Base-by-base conservation (phyloP, 2,329 filamentous ascomycete genomes). In the Aspergillus ruber region DNA sequence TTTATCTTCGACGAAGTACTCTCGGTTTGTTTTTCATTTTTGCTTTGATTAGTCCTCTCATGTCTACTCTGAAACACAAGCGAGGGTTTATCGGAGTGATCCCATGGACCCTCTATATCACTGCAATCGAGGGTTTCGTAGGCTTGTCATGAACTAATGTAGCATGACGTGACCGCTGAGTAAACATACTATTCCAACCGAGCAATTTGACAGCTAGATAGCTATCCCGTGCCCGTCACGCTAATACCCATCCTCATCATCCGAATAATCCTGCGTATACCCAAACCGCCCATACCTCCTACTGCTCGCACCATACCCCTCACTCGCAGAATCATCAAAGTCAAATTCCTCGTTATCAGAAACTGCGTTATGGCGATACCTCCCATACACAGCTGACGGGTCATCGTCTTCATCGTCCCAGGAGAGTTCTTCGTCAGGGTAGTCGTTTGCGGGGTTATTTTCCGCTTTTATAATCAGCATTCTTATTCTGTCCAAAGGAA, bases 401-500 rank as follows among this genome's bases (percentile, higher is more conserved):
- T 70, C 65, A 40, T 70, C 69, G 42, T 65, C 68, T 42, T 76
- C 72, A 42, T 76, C 73, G n/a, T 71, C 69, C 36, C 69, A 71
- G 4, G 68, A 70, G 27, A 74, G 60, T 44, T 76, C 74, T 49
- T 76, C 74, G 47, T 76, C 74, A 0, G 74, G 74, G 53, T 76
- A 76, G 51, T 76, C 74, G 55, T 76, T 76, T 42, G 70, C 70
- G 21, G 73, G 73, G 52, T 74, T 71, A 49, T 75, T 72, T 53
- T 76, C 74, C 27, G 74, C 74, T 75, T 49, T 47, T 32, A 42
- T 38, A n/a, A 43, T 47, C 52, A 51, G 45, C 42, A 39, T 15
- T 39, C n/a, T n/a, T n/a, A n/a, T n/a, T n/a, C n/a, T n/a, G n/a
- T n/a, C n/a, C n/a, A n/a, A n/a, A n/a, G n/a, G n/a, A n/a, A n/a